A percentile compares a stretch with the other conserved stretches of the same genome.
These are phyloP conservation scores for Santalum album DNA, from an alignment of 164 flowering plant species.

Conservation along the genomic window DNA sequence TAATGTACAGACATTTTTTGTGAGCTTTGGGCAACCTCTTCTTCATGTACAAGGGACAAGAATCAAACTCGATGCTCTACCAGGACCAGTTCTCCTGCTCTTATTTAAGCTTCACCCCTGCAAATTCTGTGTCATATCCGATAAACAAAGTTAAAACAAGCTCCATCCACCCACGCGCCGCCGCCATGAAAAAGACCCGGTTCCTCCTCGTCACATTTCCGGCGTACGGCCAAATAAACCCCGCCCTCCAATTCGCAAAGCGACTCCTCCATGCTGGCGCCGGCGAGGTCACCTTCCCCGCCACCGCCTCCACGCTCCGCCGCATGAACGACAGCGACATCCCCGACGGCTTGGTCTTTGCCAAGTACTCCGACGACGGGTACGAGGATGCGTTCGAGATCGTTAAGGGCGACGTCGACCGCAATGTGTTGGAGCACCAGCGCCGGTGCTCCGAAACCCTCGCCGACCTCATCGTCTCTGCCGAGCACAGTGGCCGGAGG, in stretches of 20 bases:
- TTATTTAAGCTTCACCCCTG: no score
- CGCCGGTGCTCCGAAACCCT: conserved; percentile 22
- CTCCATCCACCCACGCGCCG: conserved; percentile 9
- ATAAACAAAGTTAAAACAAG: no score
- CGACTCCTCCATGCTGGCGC: conserved; percentile 6
- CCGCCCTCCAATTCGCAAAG: conserved; percentile 18
- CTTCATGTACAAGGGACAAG: no score
- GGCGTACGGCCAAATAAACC: conserved; percentile 21
- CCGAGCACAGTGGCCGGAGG: conserved; percentile 15
- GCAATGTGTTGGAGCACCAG: conserved; percentile 16
- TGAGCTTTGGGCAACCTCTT: no score
- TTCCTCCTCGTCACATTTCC: conserved; percentile 14
- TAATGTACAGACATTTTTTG: no score
- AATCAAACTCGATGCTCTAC: no score
- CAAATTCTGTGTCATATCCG: no score
- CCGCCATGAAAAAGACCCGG: conserved; percentile 7
- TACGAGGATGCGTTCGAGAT: conserved; percentile 29
- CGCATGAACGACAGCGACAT: conserved; percentile 13
- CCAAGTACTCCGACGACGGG: conserved; percentile 47
- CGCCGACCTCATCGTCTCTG: conserved; percentile 10
- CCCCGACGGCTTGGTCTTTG: conserved; percentile 22
- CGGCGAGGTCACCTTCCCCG: conserved; percentile 38
- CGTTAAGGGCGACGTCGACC: background rate
- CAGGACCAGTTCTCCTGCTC: no score
- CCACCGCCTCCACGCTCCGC: conserved; percentile 20